These are phyloP conservation scores for Calamus simplicifolius DNA, from an alignment of 176 grass and related monocot genomes.

Conservation along the genomic window DNA sequence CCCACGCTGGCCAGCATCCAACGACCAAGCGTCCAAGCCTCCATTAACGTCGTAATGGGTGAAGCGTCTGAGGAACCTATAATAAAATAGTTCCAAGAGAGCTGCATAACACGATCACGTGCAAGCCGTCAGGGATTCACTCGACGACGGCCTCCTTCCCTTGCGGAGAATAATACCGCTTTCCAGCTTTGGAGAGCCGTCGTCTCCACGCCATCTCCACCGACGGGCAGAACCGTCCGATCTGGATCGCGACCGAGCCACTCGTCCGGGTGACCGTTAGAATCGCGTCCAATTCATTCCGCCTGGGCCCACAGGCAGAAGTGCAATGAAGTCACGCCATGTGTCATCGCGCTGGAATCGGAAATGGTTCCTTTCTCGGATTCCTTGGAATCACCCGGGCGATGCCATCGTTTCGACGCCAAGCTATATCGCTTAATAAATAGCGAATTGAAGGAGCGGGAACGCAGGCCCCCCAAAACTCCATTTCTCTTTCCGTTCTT, in stretches of 20 bases:
- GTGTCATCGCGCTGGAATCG: not conserved
- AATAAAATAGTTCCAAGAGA: too few relatives aligned
- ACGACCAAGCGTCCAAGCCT: too few relatives aligned
- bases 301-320: not conserved
- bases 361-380: conserved; percentile 1
- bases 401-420: too few relatives aligned
- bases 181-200: conserved; percentile 9
- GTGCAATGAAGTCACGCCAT: conserved; percentile 1
- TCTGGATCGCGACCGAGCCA: not conserved
- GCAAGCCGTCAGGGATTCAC: too few relatives aligned
- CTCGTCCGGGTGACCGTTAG: not conserved
- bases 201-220: conserved; percentile 34
- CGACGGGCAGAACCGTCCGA: conserved; percentile 6
- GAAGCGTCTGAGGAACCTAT: too few relatives aligned
- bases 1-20: too few relatives aligned
- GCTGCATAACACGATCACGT: too few relatives aligned
- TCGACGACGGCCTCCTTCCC: too few relatives aligned
- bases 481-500: too few relatives aligned
- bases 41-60: too few relatives aligned
- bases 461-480: not conserved
- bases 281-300: not conserved
- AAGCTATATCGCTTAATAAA: too few relatives aligned
- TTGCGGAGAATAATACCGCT: too few relatives aligned
- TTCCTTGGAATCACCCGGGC: not conserved
- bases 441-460: conserved; percentile 4